These are phyloP conservation scores for Helotiales sp. DNA, from an alignment of 2,329 filamentous ascomycete species.

Conservation along the genomic window DNA sequence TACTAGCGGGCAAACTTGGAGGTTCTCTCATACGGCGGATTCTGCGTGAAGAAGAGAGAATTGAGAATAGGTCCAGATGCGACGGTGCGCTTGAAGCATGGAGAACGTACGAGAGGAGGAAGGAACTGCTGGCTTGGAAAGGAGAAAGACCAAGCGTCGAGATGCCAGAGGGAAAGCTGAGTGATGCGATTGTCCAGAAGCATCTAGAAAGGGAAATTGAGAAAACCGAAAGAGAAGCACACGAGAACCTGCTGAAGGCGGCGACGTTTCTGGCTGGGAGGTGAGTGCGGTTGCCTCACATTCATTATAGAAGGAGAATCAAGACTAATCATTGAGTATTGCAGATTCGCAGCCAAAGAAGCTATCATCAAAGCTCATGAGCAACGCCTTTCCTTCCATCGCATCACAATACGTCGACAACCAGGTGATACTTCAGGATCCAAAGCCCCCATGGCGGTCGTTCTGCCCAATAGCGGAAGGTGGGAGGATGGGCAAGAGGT, in stretches of 20 bases:
- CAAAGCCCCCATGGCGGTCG: constrained; percentile 23
- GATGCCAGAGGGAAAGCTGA: neutral
- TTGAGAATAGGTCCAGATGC: neutral
- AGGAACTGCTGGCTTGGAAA: neutral
- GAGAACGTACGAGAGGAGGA: neutral
- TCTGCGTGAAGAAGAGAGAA: constrained; percentile 18
- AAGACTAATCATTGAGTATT: neutral
- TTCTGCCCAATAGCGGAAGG: constrained; percentile 31
- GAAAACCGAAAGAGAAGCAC: neutral
- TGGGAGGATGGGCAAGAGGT: constrained; percentile 53
- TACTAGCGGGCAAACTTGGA: constrained; percentile 8
- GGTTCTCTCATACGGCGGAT: constrained; percentile 18
- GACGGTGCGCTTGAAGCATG: neutral
- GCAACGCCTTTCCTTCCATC: constrained; percentile 61
- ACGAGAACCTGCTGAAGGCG: neutral
- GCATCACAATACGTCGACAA: constrained; percentile 45
- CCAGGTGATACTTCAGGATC: constrained; percentile 2
- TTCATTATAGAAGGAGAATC: neutral
- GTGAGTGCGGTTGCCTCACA: constrained; percentile 12
- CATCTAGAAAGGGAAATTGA: neutral
- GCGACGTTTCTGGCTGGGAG: constrained; percentile 29
- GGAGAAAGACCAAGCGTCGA: neutral
- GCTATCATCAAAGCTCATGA: constrained; percentile 72
- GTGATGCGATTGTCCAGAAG: neutral
- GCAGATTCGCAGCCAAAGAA: constrained; percentile 64